Evolutionary conservation across 75 land plant genomes (phyloP), one percentile per base, ranked within the genome.

Genomic region (Cunninghamia lanceolata): DNA sequence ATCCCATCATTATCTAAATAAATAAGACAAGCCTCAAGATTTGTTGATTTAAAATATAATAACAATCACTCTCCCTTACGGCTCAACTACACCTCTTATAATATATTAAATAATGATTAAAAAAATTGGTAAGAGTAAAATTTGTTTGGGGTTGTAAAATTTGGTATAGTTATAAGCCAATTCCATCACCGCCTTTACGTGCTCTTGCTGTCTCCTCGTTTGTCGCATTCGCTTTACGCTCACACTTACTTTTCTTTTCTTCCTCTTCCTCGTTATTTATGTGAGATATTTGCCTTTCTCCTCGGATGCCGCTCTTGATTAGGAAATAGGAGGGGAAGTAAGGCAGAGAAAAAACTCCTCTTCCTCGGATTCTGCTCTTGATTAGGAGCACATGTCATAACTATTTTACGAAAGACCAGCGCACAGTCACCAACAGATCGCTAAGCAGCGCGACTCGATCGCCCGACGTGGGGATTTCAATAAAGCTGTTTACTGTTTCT

Each of bases 151-250:
- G 52, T n/a, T n/a, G 52, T 50, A 56, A 56, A 56, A 56, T 56
- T 19, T 56, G 63, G 2, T 56, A 15, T 21, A 56, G 63, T 21
- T 56, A 56, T 21, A 21, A 56, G 25, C 19, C 63, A 19, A 17
- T 56, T 56, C 14, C 63, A 56, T n/a, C 74, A 70, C 74, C 74
- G 74, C 74, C 74, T 70, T 70, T 70, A n/a, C 74, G 74, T 70
- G 74, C 32, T 70, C 32, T 10, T 35, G 11, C 32, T 70, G 74
- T 70, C 75, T 66, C 70, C 70, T 28, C 30, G 9, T 66, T 66
- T 66, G 70, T 66, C 70, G 70, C 30, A 66, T 66, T 66, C 70
- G 7, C 70, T 66, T 28, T 66, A 66, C n/a, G 70, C 70, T 21
- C 70, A 66, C 25, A 66, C 70, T 28, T 66, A 66, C 70, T 66